Evolutionary conservation across 2,329 filamentous ascomycete species (phyloP), one percentile per base, ranked within the genome.

Genomic region (Sclerotinia nivalis): DNA sequence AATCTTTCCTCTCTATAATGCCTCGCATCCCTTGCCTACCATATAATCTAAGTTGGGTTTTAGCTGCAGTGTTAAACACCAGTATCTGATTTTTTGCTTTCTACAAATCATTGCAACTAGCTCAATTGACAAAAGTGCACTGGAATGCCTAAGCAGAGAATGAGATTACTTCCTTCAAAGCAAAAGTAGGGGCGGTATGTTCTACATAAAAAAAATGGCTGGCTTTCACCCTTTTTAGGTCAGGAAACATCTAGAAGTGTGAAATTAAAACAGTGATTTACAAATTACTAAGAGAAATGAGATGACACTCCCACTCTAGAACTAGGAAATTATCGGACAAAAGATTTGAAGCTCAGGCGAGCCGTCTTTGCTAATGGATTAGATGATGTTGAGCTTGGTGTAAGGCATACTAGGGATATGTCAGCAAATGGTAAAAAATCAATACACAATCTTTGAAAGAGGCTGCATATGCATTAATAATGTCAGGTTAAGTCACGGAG

Each of bases 31-130:
- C 34, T 25, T 5, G 1, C 13, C 18, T n/a, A 15, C n/a, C 1
- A 1, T 22, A 15, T 37, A n/a, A n/a, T 37, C 20, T 3, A 58
- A 13, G 10, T 13, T n/a, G 7, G n/a, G 0, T 56, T 15, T 37
- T 31, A 4, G 22, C 0, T n/a, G 7, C 6, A 8, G 10, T 1
- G 37, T 4, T 13, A 15, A 7, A 1, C 1, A 1, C 10, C 4
- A 1, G n/a, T 7, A 31, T 58, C 5, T 20, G 6, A n/a, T 37
- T 20, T 3, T 31, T 9, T 43, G 12, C 40, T 15, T 43, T 43
- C 13, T 43, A 43, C 15, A 13, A 15, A 31, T 28, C 1, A 54
- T 49, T 20, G 5, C 20, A 10, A n/a, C 31, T 15, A 56, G 34
- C 20, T 56, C 20, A 31, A 56, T 22, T 37, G 54, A 22, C 13